Evolutionary conservation across 148 eudicot species (phyloP), one percentile per base, ranked within the genome.

Genomic region (Pharnaceum exiguum): DNA sequence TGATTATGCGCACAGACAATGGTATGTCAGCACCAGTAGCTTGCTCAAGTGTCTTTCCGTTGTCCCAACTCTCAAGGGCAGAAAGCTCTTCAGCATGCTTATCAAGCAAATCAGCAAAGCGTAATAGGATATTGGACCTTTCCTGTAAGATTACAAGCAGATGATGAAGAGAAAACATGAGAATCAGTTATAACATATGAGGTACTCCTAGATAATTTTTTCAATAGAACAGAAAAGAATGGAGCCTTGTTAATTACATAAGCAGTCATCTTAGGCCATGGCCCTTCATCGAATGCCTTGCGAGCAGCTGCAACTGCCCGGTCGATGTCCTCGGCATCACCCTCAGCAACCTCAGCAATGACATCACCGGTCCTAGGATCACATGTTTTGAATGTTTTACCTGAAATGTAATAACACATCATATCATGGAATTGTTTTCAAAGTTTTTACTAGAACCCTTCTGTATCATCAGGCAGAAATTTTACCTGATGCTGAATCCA

Each of bases 241-340:
- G n/a, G n/a, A n/a, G n/a, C n/a, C n/a, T n/a, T n/a, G 19, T 0
- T n/a, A 50, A 10, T 72, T 82, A 85, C 96, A 78, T 84, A 82
- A 68, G 91, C 96, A 30, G 86, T 71, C 93, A 88, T 76, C 71
- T 51, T 85, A 1, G 93, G 96, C 96, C 91, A 88, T 15, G 91
- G 91, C 40, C 96, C 96, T 50, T 82, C 77, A 60, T 85, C 91
- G 23, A 88, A 88, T 8, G 93, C 96, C 69, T 78, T 78, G n/a
- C 96, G 89, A 29, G 91, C 96, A 74, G 84, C 84, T 59, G 74
- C 35, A 8, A 88, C 96, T 37, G 96, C 96, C 16, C 79, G 71
- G 61, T 88, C 67, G 19, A 88, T 63, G 50, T 88, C 96, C 71
- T 88, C 86, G 28, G 67, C 74, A 63, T 88, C 86, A 54, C 91